A percentile compares a stretch with the other conserved stretches of the same genome.
Conservation (phyloP, 805 yeast species). For the Candida sanyiensis region DNA sequence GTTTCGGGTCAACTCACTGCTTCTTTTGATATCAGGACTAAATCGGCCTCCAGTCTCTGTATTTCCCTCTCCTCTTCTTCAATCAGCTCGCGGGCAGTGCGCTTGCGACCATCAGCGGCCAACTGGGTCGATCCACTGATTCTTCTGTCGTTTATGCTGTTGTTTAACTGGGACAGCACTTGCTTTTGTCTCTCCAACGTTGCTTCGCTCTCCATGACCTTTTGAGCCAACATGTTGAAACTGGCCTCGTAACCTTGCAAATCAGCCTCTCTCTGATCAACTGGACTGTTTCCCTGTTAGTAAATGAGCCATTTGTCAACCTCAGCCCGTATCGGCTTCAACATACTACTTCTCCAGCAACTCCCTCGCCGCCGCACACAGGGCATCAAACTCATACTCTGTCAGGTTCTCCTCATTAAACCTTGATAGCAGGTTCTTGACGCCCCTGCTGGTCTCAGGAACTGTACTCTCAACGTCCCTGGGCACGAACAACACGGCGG, state of each 20-base stretch:
- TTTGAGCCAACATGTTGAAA: slow-evolving; percentile 32
- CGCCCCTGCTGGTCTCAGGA: slow-evolving; percentile 23
- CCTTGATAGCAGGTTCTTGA: slow-evolving; percentile 28
- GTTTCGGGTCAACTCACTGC: too few relatives aligned
- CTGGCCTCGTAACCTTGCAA: slow-evolving; percentile 25
- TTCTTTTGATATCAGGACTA: too few relatives aligned
- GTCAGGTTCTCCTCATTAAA: slow-evolving; percentile 29
- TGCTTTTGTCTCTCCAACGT: slow-evolving; percentile 39
- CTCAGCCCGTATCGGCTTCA: too few relatives aligned
- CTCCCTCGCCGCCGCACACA: slow-evolving; percentile 39
- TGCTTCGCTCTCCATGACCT: slow-evolving; percentile 38
- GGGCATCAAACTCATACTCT: slow-evolving; percentile 34
- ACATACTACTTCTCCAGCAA: slow-evolving; percentile 27
- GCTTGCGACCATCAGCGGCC: slow-evolving; percentile 15
- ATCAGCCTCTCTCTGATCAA: slow-evolving; percentile 33
- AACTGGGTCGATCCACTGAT: slow-evolving; percentile 5
- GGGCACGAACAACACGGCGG: slow-evolving; percentile 22
- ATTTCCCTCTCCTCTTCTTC: slow-evolving; percentile 43
- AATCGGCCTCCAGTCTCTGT: slow-evolving; percentile 33
- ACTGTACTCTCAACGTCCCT: slow-evolving; percentile 12
- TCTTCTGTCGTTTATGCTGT: slow-evolving; percentile 24
- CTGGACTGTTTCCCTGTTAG: too few relatives aligned
- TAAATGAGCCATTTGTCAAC: too few relatives aligned
- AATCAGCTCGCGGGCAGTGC: slow-evolving; percentile 36
- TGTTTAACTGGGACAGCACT: slow-evolving; percentile 33